Percentiles rank a stretch among this genome's conserved stretches.
phyloP scores from a whole-genome alignment of 192 early-diverging fungal species.

The Coemansia sp. region DNA sequence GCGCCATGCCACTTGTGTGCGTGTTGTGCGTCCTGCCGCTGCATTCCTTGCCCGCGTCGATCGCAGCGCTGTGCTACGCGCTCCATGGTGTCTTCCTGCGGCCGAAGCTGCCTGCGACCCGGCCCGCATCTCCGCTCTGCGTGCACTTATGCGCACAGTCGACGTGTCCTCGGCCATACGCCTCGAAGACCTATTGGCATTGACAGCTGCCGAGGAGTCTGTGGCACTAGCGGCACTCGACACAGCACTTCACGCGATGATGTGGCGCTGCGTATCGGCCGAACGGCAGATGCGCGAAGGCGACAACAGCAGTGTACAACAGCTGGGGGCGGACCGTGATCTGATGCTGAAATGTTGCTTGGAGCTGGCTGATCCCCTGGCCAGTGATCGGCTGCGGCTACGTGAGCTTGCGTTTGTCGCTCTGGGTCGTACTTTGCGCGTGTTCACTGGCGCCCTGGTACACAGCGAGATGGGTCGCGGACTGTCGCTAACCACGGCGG shows the following conservation, averaged over 20 bases:
- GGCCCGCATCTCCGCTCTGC: constrained; percentile 31
- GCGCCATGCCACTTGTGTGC: constrained; percentile 38
- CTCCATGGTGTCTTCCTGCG: background rate
- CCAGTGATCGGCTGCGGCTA: constrained; percentile 15
- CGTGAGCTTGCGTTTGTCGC: constrained; percentile 48
- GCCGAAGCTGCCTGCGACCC: constrained; percentile 28
- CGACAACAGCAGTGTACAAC: background rate
- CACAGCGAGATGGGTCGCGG: constrained; percentile 12
- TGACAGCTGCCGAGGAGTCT: constrained; percentile 21
- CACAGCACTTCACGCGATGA: constrained; percentile 31
- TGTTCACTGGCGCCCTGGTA: constrained; percentile 38
- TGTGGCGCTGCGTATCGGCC: constrained; percentile 32
- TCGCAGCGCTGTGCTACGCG: constrained; percentile 28
- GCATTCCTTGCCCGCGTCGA: constrained; percentile 47
- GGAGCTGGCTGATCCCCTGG: constrained; percentile 23
- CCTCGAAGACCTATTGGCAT: background rate
- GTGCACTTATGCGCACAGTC: constrained; percentile 23
- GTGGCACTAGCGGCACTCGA: constrained; percentile 38
- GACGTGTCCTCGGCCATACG: constrained; percentile 28
- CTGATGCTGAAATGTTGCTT: constrained; percentile 19
- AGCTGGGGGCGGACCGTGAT: constrained; percentile 32
- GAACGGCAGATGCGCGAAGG: background rate
- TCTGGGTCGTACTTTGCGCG: constrained; percentile 27
- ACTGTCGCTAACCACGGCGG: constrained; percentile 9
- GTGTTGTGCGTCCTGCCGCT: constrained; percentile 28